Conservation (phyloP, 371 early-diverging fungal genomes). For the Apophysomyces elegans region DNA sequence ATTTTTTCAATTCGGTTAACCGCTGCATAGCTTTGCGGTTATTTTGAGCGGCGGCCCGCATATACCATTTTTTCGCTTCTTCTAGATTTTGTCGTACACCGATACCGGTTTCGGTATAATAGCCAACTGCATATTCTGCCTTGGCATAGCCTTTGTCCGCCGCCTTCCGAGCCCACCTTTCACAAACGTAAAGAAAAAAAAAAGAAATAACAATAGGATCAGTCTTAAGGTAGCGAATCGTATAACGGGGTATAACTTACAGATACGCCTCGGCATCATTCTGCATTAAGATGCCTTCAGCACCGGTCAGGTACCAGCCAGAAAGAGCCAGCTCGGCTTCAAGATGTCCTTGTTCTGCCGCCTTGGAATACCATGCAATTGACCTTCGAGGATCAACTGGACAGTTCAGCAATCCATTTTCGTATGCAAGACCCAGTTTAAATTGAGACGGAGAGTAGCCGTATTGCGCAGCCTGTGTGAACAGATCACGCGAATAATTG, state of each 20-base stretch:
- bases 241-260: background rate
- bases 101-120: conserved; percentile 82
- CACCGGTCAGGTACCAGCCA: conserved; percentile 91
- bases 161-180: conserved; percentile 80
- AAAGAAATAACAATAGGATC: background rate
- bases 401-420: conserved; percentile 91
- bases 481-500: conserved; percentile 87
- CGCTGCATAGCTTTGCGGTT: conserved; percentile 77
- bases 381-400: conserved; percentile 88
- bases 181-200: no score
- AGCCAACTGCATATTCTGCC: conserved; percentile 91
- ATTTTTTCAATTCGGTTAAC: conserved; percentile 72
- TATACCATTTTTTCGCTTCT: conserved; percentile 81
- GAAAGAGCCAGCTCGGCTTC: conserved; percentile 86
- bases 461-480: conserved; percentile 88
- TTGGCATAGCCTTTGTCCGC: conserved; percentile 83
- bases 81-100: conserved; percentile 70
- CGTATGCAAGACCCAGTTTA: conserved; percentile 92
- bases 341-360: conserved; percentile 86
- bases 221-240: background rate
- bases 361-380: conserved; percentile 96
- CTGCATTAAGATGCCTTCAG: conserved; percentile 78
- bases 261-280: conserved; percentile 84
- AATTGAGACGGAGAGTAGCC: conserved; percentile 94
- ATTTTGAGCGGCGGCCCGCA: conserved; percentile 76